Base-by-base conservation (phyloP, 371 early-diverging fungal genomes). In the Coemansia sp. region DNA sequence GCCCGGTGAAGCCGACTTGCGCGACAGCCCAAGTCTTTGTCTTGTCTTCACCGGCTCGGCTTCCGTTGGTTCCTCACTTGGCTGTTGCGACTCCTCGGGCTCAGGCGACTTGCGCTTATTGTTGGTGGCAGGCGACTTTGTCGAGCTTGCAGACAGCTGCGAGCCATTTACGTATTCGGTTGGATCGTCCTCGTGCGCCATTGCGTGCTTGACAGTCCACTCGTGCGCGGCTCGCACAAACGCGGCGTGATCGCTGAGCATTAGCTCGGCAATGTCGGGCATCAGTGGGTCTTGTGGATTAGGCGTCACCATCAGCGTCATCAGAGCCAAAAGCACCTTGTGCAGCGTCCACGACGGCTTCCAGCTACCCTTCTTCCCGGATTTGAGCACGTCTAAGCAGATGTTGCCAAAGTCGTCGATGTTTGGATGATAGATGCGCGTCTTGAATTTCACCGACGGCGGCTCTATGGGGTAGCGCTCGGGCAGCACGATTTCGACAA, bases 341-440 rank as follows among this genome's bases (percentile, higher is more conserved):
- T 34, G 63, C 39, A 78, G 40, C 11, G 61, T 75, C 65, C 79
- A 68, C 14, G 61, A 56, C 1, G 78, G 78, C 5, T 45, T 58
- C 78, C 78, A 78, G 16, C 58, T 42, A n/a, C 74, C 69, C 9
- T 55, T 64, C 41, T 55, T 74, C 31, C 68, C 76, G 4, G 59
- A 39, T 55, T 67, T 74, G 49, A 99, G 82, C 63, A 99, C 97
- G 78, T 99, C 99, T 60, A 99, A 78, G 72, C 99, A 99, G 48
- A 99, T 94, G 68, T 95, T 93, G 43, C 97, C 98, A 48, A 94
- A 92, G 35, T 94, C 84, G 71, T 98, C 96, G 69, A 99, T 99
- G 81, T 99, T 99, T 56, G 98, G 99, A 78, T 99, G 99, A 78
- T 96, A 96, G 59, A 96, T 94, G 88, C 90, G 77, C 31, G 78